Base-by-base conservation (phyloP, 305 asterid species). In the Fraxinus xanthoxyloides region DNA sequence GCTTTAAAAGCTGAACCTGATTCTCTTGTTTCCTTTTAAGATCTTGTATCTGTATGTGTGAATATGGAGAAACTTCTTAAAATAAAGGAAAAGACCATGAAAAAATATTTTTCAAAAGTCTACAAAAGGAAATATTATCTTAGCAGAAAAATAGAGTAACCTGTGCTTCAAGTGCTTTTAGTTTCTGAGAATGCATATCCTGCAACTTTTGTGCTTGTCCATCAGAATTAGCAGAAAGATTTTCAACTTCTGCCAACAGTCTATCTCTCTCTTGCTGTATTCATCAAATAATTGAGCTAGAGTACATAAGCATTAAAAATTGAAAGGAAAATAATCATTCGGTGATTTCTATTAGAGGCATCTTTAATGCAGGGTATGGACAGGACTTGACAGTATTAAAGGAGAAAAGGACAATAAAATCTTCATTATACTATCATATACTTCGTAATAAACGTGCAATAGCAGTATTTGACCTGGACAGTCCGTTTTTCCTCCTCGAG, bases 11-110 rank as follows among this genome's bases (percentile, higher is more conserved):
- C 86, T 91, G 99, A 86, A 97, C 98, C 88, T 97, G 99, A 82
- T 79, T 93, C 86, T 97, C 99, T 89, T 95, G 98, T 83, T 94
- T 97, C 94, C 94, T 97, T 90, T 92, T 95, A 82, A 97, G 96
- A 78, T 95, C 98, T 91, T 92, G 99, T 87, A 97, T 97, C 99
- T 97, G 90, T 30, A 69, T 70, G 19, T 43, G 43, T 35, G 81
- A 35, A 76, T 32, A 80, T 15, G 9, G 40, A 15, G 80, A 36
- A 79, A n/a, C 32, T 23, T n/a, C 59, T 23, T 73, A 36, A 21
- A 26, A 82, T 77, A 70, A 73, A 83, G 72, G 23, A 69, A 26
- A 19, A 79, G 77, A 73, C 32, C 24, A 61, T 56, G 76, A 67
- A 32, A 75, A 75, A 80, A n/a, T 15, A 12, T 13, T 76, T 19